A percentile compares a stretch with the other conserved stretches of the same genome.
Conservation (phyloP, 306 rosid genomes). For the Amphicarpaea edgeworthii region DNA sequence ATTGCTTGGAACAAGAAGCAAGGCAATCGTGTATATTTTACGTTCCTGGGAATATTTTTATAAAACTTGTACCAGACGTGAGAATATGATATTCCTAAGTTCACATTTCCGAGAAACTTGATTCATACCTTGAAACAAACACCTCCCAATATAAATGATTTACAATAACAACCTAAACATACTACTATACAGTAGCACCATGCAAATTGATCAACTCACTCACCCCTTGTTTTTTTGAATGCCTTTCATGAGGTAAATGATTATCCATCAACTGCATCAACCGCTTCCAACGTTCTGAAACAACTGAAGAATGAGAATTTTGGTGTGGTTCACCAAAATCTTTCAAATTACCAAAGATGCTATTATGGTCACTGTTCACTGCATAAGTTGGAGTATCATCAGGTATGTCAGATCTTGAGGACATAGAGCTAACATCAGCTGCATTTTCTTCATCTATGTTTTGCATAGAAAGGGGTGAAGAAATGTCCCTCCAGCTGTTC, state of each 20-base stretch:
- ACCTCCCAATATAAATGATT: neutral
- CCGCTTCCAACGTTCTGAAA: conserved; percentile 43
- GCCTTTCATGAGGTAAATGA: conserved; percentile 30
- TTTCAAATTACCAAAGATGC: conserved; percentile 40
- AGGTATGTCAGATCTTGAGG: conserved; percentile 44
- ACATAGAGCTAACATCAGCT: conserved; percentile 52
- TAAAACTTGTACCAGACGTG: too few species aligned
- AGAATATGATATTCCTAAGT: too few species aligned
- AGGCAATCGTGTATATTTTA: too few species aligned
- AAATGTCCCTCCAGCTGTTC: conserved; percentile 40
- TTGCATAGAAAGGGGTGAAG: conserved; percentile 37
- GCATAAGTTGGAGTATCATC: conserved; percentile 47
- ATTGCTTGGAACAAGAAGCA: neutral
- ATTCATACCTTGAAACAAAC: too few species aligned
- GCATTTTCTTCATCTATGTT: conserved; percentile 54
- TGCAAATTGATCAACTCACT: too few species aligned
- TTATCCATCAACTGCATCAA: conserved; percentile 44
- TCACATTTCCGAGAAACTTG: too few species aligned
- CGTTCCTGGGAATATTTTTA: too few species aligned
- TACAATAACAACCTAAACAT: neutral
- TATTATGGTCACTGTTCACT: conserved; percentile 24
- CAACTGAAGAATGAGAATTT: conserved; percentile 51
- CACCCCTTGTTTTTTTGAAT: conserved; percentile 55
- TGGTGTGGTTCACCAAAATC: conserved; percentile 30
- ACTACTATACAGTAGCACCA: neutral